A percentile compares a stretch with the other conserved stretches of the same genome.
Evolutionary conservation across 2,329 filamentous ascomycete species (phyloP).

Genomic region (Fusarium pseudonygamai): DNA sequence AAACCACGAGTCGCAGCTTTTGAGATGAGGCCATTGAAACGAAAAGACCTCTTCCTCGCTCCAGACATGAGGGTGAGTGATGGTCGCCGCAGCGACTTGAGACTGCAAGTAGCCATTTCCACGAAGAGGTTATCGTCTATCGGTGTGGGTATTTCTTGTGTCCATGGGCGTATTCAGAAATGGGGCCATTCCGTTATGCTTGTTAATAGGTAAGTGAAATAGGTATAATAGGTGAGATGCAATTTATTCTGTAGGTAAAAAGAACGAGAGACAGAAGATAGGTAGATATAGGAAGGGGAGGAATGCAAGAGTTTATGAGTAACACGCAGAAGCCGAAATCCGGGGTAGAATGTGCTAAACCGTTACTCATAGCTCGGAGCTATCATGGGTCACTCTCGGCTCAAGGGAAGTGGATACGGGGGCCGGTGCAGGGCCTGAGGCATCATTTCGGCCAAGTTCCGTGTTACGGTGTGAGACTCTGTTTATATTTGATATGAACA

Average conservation of each 20-base stretch:
- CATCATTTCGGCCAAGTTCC: slow-evolving; percentile 32
- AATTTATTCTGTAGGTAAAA: slow-evolving; percentile 4
- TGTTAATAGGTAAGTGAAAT: not conserved
- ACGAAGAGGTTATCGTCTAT: slow-evolving; percentile 15
- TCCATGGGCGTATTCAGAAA: slow-evolving; percentile 6
- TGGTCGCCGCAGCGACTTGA: slow-evolving; percentile 37
- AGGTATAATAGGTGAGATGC: not conserved
- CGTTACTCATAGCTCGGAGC: slow-evolving; percentile 32
- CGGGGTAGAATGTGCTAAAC: slow-evolving; percentile 18
- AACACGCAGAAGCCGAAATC: slow-evolving; percentile 25
- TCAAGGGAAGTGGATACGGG: slow-evolving; percentile 25
- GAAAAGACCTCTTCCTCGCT: slow-evolving; percentile 18
- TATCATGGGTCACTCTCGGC: slow-evolving; percentile 22
- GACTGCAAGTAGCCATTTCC: slow-evolving; percentile 30
- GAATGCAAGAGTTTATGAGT: slow-evolving; percentile 7
- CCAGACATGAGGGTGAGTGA: slow-evolving; percentile 26
- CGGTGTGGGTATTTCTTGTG: slow-evolving; percentile 9
- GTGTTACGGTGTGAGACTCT: slow-evolving; percentile 16
- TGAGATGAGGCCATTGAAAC: slow-evolving; percentile 18
- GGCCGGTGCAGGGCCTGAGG: slow-evolving; percentile 15
- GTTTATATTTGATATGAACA: not conserved
- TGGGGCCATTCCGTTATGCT: slow-evolving; percentile 18
- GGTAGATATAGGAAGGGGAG: not conserved
- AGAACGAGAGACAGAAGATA: not conserved
- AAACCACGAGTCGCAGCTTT: slow-evolving; percentile 28